These are phyloP conservation scores for Hemileccinum rubropunctum DNA, from an alignment of 768 basidiomycete genomes.

Conservation along the genomic window DNA sequence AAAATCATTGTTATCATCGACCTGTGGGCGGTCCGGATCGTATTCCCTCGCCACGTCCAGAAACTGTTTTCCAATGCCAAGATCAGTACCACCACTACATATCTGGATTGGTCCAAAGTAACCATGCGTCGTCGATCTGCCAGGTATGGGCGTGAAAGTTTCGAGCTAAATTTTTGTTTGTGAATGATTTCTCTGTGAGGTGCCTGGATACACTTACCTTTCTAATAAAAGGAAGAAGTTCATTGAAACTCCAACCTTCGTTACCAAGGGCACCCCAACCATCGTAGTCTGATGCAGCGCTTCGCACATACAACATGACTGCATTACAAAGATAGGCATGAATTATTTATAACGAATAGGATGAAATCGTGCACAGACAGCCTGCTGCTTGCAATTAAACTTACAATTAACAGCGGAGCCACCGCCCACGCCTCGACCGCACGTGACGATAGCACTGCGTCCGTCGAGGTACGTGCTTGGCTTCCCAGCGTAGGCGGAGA, in stretches of 20 bases:
- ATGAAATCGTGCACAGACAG: background rate
- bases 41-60: slow-evolving; percentile 44
- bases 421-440: slow-evolving; percentile 56
- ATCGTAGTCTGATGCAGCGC: slow-evolving; percentile 62
- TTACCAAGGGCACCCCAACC: slow-evolving; percentile 54
- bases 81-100: slow-evolving; percentile 11
- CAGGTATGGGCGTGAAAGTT: slow-evolving; percentile 29
- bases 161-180: slow-evolving; percentile 44
- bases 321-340: background rate
- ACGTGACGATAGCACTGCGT: slow-evolving; percentile 42
- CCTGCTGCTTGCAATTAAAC: slow-evolving; percentile 5
- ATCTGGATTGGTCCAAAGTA: slow-evolving; percentile 32
- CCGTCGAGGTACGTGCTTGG: slow-evolving; percentile 44
- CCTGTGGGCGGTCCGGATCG: slow-evolving; percentile 44
- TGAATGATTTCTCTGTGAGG: slow-evolving; percentile 21
- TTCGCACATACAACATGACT: slow-evolving; percentile 55
- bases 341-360: background rate
- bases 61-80: slow-evolving; percentile 38
- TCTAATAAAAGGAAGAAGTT: slow-evolving; percentile 54
- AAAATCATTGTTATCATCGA: slow-evolving; percentile 50
- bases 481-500: slow-evolving; percentile 40
- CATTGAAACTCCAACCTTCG: slow-evolving; percentile 57
- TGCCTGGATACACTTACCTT: slow-evolving; percentile 39
- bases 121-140: slow-evolving; percentile 35
- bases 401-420: slow-evolving; percentile 62